Base-by-base conservation (phyloP, 306 rosid species). In the Benincasa hispida region DNA sequence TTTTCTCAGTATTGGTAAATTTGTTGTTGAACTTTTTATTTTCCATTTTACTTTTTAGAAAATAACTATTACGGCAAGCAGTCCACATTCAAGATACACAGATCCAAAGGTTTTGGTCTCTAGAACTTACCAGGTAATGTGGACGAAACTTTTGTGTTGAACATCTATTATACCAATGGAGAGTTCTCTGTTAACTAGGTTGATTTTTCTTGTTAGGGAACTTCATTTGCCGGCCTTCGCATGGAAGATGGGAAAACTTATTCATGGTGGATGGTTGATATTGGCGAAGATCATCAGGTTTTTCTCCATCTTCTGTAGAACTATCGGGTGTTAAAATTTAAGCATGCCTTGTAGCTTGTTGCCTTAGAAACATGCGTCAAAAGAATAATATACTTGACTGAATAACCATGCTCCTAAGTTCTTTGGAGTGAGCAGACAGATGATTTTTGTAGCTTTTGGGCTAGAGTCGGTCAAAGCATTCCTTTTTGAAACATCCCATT, bases 91-190 rank as follows among this genome's bases (percentile, higher is more conserved):
- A 60, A 90, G 98, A 87, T 90, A 86, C 89, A 91, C 98, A 0
- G 98, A 93, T 83, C 96, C 98, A 75, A 93, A 93, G 87, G 94
- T 86, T 84, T 75, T 93, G 87, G 97, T 84, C 82, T 90, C 98
- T 7, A 87, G 97, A 89, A 88, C 97, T 15, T 93, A 87, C 82
- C 92, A 89, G 96, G 98, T 88, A 78, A 27, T 65, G 39, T 56
- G 53, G 67, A 57, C 32, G 28, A 28, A 32, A 42, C 34, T 61
- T 45, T 17, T 72, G 51, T 19, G 9, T 19, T 4, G 19, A 75
- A 75, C 69, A 13, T 57, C 56, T 65, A 1, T 42, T 42, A 69
- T 27, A 5, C 50, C 42, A 22, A 50, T 53, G 74, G 53, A 54
- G 58, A 75, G 42, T 61, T 74, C 28, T 65, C 8, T 76, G 60